These are phyloP conservation scores for Botryotinia globosa DNA, from an alignment of 2,329 filamentous ascomycete genomes.

Conservation along the genomic window DNA sequence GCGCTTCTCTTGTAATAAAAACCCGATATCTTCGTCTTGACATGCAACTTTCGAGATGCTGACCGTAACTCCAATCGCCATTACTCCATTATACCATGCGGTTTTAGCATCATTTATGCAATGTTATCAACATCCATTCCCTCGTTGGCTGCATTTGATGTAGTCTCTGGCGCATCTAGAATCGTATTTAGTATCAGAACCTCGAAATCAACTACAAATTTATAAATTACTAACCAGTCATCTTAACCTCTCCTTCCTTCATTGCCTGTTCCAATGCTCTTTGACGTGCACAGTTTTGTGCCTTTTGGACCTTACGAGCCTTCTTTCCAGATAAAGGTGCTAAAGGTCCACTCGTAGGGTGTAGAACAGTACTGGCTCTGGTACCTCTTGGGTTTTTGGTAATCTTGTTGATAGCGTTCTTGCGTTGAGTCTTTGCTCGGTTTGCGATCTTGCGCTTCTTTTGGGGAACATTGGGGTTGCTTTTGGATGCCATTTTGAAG, in stretches of 20 bases:
- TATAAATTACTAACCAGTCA: conserved; percentile 35
- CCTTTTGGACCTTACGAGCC: conserved; percentile 38
- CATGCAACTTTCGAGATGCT: not conserved
- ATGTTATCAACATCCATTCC: conserved; percentile 20
- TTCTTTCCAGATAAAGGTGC: conserved; percentile 39
- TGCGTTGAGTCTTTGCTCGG: conserved; percentile 37
- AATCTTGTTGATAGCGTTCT: conserved; percentile 33
- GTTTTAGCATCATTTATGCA: conserved; percentile 1
- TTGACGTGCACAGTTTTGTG: conserved; percentile 36
- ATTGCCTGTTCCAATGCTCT: conserved; percentile 38
- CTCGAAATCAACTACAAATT: not conserved
- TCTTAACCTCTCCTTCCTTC: conserved; percentile 36
- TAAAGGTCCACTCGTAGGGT: conserved; percentile 36
- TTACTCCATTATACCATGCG: conserved; percentile 6
- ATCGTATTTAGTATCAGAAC: not conserved
- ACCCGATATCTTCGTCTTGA: not conserved
- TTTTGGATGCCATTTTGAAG: conserved; percentile 37
- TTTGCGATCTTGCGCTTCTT: conserved; percentile 36
- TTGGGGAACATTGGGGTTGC: conserved; percentile 39
- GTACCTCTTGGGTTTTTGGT: conserved; percentile 38
- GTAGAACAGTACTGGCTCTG: conserved; percentile 33
- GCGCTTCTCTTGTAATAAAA: not conserved
- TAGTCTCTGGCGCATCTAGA: conserved; percentile 19
- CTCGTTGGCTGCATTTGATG: not conserved
- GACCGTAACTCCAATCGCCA: conserved; percentile 17